A percentile compares a stretch with the other conserved stretches of the same genome.
These are phyloP conservation scores for Phytophthora crassamura DNA, from an alignment of 352 stramenopile species.

Conservation along the genomic window DNA sequence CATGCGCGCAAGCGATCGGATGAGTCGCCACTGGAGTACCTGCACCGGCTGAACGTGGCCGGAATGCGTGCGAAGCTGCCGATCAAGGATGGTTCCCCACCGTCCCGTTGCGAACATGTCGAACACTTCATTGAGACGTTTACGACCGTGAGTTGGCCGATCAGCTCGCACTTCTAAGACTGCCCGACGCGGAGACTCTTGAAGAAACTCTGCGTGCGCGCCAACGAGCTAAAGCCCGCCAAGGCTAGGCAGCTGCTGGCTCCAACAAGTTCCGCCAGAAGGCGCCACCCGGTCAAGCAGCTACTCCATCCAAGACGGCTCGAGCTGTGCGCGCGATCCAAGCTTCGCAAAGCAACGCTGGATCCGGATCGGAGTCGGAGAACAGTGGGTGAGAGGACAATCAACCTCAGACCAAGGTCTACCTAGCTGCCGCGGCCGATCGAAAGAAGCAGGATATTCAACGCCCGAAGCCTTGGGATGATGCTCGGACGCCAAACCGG, in stretches of 20 bases:
- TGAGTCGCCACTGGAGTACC: too few relatives aligned
- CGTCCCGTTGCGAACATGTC: conserved; percentile 9
- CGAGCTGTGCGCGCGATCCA: not conserved
- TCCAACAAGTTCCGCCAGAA: conserved; percentile 4
- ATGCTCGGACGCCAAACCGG: too few relatives aligned
- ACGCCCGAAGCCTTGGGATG: too few relatives aligned
- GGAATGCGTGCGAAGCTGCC: conserved; percentile 2
- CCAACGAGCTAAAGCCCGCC: not conserved
- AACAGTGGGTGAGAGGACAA: too few relatives aligned
- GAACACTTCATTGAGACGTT: conserved; percentile 23
- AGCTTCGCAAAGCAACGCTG: not conserved
- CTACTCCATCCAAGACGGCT: not conserved
- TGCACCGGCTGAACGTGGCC: too few relatives aligned
- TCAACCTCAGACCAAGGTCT: too few relatives aligned
- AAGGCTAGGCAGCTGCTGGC: conserved; percentile 6
- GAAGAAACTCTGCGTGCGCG: too few relatives aligned
- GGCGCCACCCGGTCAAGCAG: not conserved
- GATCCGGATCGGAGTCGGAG: too few relatives aligned
- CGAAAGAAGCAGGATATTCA: too few relatives aligned
- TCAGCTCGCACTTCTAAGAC: too few relatives aligned
- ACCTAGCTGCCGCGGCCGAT: not conserved
- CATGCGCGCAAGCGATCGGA: conserved; percentile 1
- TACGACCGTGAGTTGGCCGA: conserved; percentile 9
- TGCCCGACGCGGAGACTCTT: too few relatives aligned
- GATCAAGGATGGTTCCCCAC: conserved; percentile 1